Evolutionary conservation across 164 flowering plant genomes (phyloP).

Genomic region (Magnolia kwangsiensis): DNA sequence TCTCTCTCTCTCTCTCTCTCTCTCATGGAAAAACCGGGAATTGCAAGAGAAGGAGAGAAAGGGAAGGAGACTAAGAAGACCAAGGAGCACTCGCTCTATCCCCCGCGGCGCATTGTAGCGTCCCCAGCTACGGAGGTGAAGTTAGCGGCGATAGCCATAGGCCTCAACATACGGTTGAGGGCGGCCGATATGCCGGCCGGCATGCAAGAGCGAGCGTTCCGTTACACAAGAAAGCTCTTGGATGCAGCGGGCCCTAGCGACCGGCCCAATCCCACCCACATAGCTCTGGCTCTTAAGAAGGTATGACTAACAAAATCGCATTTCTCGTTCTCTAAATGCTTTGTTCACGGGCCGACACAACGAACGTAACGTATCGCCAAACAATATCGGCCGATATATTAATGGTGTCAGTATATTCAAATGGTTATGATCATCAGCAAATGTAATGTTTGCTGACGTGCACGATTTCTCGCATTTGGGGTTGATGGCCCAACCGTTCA

Average conservation of each 20-base stretch:
- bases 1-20: background rate
- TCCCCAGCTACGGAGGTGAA: conserved; percentile 16
- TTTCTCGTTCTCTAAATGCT: no score
- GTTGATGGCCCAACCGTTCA: no score
- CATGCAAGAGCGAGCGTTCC: conserved; percentile 38
- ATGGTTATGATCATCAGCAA: no score
- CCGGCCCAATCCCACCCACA: conserved; percentile 13
- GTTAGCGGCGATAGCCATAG: conserved; percentile 28
- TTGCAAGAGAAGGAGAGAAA: background rate
- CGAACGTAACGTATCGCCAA: no score
- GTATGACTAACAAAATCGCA: background rate
- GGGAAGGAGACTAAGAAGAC: conserved; percentile 3
- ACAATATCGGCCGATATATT: no score
- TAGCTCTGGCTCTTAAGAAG: conserved; percentile 16
- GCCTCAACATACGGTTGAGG: conserved; percentile 29
- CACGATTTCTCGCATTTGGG: no score
- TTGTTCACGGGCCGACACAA: no score
- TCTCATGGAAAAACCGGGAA: background rate
- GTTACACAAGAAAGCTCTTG: conserved; percentile 23
- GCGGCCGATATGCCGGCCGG: conserved; percentile 35
- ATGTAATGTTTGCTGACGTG: no score
- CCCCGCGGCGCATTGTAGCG: conserved; percentile 4
- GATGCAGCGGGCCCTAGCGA: conserved; percentile 7
- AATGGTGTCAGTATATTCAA: no score
- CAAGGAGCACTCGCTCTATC: background rate